Evolutionary conservation across 768 basidiomycete genomes (phyloP), one percentile per base, ranked within the genome.

Genomic region (Ephemerocybe angulata): DNA sequence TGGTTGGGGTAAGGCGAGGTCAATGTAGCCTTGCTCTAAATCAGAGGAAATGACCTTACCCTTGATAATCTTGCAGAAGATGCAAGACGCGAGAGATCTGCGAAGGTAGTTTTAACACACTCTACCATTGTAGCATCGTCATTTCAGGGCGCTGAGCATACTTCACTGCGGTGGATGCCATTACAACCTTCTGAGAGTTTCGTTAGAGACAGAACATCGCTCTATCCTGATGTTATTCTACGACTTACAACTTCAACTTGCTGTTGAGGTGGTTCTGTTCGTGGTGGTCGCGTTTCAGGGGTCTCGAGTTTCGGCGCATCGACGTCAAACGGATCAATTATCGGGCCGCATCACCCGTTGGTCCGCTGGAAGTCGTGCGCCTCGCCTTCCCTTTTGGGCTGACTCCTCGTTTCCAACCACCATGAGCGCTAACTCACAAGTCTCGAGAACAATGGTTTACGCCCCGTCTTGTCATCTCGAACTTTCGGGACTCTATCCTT

Each of bases 11-110:
- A 19, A 8, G 15, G 22, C 59, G 19, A 54, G 50, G 15, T 28
- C 8, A 12, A 4, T 40, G 24, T n/a, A 27, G 27, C 21, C 27
- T 21, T 27, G 5, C 8, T 33, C 30, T 21, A 19, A 25, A 38
- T 17, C 7, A 4, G 31, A n/a, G 27, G 30, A 27, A 4, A 12
- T 12, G 15, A 15, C n/a, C 70, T 25, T 43, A 85, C 93, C 90
- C 74, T 90, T 90, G 75, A 94, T 81, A 70, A 98, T 97, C 75
- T 87, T 97, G 81, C 96, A 98, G 76, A 97, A 98, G 63, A 98
- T 72, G 70, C 94, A 97, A 22, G 68, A 70, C 4, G 84, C 78
- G 50, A 87, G 75, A 46, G 74, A 73, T 63, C 86, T 86, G n/a
- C n/a, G 53, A 13, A 44, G 52, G 30, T 11, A 31, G 28, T 52